Conservation (phyloP, 2,329 filamentous ascomycete genomes). For the Amauroascus verrucosus region DNA sequence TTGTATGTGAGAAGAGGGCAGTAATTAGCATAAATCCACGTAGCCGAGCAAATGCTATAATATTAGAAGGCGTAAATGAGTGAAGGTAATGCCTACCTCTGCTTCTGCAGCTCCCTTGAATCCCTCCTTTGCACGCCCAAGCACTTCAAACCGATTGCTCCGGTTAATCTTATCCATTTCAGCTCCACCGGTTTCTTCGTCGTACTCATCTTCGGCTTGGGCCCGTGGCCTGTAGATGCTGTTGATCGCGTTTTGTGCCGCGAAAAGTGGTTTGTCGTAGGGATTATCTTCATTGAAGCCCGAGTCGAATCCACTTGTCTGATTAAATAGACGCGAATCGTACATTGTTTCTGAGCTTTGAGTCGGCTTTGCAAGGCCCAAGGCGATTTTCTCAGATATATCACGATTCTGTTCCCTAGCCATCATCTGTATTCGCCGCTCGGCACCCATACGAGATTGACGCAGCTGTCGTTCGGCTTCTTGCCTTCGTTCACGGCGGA, state of each 20-base stretch:
- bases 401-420: slow-evolving; percentile 92
- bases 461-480: slow-evolving; percentile 84
- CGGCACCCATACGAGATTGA: slow-evolving; percentile 90
- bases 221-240: slow-evolving; percentile 81
- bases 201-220: slow-evolving; percentile 60
- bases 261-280: slow-evolving; percentile 95
- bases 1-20: slow-evolving; percentile 1
- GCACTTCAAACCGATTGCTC: slow-evolving; percentile 72
- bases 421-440: slow-evolving; percentile 83
- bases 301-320: slow-evolving; percentile 76
- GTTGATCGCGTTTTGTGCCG: slow-evolving; percentile 86
- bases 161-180: slow-evolving; percentile 85
- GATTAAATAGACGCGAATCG: slow-evolving; percentile 90
- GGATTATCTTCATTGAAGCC: slow-evolving; percentile 97
- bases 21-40: slow-evolving; percentile 27
- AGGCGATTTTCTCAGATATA: slow-evolving; percentile 91
- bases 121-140: slow-evolving; percentile 71
- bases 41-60: neutral
- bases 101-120: slow-evolving; percentile 76
- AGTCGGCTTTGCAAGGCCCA: slow-evolving; percentile 89
- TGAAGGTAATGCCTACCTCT: slow-evolving; percentile 48
- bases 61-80: slow-evolving; percentile 5
- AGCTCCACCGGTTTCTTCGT: slow-evolving; percentile 66
- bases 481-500: slow-evolving; percentile 63
- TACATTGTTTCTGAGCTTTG: slow-evolving; percentile 91